These are phyloP conservation scores for Cyberlindnera suaveolens DNA, from an alignment of 805 yeast species.

Conservation along the genomic window DNA sequence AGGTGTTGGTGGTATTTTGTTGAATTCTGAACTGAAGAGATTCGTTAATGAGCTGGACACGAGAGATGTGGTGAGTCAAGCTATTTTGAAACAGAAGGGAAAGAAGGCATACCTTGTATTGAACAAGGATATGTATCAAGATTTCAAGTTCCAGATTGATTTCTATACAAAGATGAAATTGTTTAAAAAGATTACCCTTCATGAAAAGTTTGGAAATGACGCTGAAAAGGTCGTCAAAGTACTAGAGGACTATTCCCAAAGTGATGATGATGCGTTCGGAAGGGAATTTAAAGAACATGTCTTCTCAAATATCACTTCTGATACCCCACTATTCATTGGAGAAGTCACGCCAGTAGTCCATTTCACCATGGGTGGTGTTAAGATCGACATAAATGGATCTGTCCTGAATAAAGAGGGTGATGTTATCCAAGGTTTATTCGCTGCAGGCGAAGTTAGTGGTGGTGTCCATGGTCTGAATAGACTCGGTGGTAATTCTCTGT, in stretches of 20 bases:
- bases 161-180: constrained; percentile 40
- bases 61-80: constrained; percentile 45
- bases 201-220: constrained; percentile 24
- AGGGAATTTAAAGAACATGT: constrained; percentile 29
- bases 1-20: constrained; percentile 51
- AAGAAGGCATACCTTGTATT: constrained; percentile 31
- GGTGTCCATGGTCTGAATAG: constrained; percentile 64
- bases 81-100: constrained; percentile 29
- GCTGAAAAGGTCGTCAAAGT: constrained; percentile 16
- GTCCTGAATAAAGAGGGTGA: constrained; percentile 31
- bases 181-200: constrained; percentile 24
- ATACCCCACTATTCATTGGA: constrained; percentile 37
- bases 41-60: constrained; percentile 50
- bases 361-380: constrained; percentile 64
- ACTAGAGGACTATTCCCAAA: constrained; percentile 16
- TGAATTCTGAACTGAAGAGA: constrained; percentile 37
- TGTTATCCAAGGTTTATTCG: constrained; percentile 40
- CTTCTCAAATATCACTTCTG: constrained; percentile 23
- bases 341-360: constrained; percentile 57
- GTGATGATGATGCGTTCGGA: constrained; percentile 27
- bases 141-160: constrained; percentile 42
- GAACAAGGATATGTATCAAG: constrained; percentile 38
- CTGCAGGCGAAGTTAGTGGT: constrained; percentile 64
- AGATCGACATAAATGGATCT: constrained; percentile 41
- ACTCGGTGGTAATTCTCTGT: constrained; percentile 28